These are phyloP conservation scores for Xylaria sp. DNA, from an alignment of 2,329 filamentous ascomycete genomes.

Conservation along the genomic window DNA sequence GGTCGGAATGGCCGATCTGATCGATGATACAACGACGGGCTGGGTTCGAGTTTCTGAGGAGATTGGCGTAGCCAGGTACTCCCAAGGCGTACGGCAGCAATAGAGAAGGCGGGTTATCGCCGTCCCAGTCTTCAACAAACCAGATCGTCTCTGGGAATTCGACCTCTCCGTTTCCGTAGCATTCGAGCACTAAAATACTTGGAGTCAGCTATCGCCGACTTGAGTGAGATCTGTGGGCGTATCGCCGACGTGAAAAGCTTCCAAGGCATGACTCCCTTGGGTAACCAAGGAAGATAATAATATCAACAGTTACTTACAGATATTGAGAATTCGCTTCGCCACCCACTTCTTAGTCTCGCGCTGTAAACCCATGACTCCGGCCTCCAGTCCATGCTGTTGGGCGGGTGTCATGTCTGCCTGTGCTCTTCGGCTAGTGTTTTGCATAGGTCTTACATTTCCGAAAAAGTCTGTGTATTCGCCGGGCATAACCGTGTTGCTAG, in stretches of 20 bases:
- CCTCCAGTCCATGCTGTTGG: too few species aligned
- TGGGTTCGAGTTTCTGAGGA: too few species aligned
- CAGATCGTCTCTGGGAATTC: not conserved
- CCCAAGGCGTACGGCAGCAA: not conserved
- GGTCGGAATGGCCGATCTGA: not conserved
- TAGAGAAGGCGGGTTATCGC: not conserved
- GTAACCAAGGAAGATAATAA: not conserved
- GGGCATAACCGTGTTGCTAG: accelerated
- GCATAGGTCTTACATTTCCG: too few species aligned
- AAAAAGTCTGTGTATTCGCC: too few species aligned
- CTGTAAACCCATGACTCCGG: not conserved
- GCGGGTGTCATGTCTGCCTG: not conserved
- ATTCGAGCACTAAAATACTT: not conserved
- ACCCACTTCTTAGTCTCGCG: not conserved
- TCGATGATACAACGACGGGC: not conserved
- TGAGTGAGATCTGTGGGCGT: not conserved
- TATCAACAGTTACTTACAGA: not conserved
- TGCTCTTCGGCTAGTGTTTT: not conserved
- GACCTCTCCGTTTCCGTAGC: not conserved
- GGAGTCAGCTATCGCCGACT: not conserved
- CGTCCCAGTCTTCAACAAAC: not conserved
- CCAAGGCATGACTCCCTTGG: not conserved
- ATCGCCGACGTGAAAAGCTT: too few species aligned
- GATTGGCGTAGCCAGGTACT: not conserved
- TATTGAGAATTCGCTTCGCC: not conserved